These are phyloP conservation scores for Stagonosporopsis cucurbitacearum DNA, from an alignment of 2,329 filamentous ascomycete genomes.

Conservation along the genomic window DNA sequence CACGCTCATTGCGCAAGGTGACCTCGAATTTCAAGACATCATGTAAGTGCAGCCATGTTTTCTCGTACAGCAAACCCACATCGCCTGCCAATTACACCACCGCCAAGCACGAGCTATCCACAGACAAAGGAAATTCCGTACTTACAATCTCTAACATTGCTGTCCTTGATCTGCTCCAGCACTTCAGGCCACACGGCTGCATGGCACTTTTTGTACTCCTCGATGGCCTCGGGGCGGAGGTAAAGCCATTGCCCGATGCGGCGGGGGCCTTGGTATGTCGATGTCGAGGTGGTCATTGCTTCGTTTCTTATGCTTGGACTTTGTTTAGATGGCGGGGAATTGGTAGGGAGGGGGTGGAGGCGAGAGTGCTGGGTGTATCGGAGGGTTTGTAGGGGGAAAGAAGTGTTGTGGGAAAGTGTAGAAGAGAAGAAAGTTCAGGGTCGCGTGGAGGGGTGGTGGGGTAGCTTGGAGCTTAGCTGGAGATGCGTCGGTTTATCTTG, in stretches of 20 bases:
- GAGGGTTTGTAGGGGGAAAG: background rate
- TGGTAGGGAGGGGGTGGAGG: too few species aligned
- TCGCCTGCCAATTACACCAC: too few species aligned
- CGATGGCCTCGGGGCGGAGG: conserved; percentile 69
- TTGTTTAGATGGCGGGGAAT: too few species aligned
- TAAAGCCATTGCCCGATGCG: conserved; percentile 76
- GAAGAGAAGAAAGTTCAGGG: background rate
- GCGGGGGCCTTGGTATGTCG: conserved; percentile 37
- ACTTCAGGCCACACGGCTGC: conserved; percentile 80
- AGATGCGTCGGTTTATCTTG: conserved; percentile 8
- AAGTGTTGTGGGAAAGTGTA: background rate
- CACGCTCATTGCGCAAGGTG: too few species aligned
- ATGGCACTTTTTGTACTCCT: conserved; percentile 76
- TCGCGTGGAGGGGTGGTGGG: conserved; percentile 6
- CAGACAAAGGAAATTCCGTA: conserved; percentile 51
- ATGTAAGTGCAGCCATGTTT: too few species aligned
- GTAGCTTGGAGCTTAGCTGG: conserved; percentile 8
- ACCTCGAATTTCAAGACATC: too few species aligned
- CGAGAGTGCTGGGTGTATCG: background rate
- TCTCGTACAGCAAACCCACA: too few species aligned
- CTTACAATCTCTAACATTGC: conserved; percentile 72
- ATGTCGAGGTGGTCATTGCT: conserved; percentile 4
- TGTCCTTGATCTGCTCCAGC: conserved; percentile 74
- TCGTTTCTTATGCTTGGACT: background rate
- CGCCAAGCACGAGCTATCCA: too few species aligned